Conservation (phyloP, 2,329 filamentous ascomycete genomes). For the Fusarium longipes region DNA sequence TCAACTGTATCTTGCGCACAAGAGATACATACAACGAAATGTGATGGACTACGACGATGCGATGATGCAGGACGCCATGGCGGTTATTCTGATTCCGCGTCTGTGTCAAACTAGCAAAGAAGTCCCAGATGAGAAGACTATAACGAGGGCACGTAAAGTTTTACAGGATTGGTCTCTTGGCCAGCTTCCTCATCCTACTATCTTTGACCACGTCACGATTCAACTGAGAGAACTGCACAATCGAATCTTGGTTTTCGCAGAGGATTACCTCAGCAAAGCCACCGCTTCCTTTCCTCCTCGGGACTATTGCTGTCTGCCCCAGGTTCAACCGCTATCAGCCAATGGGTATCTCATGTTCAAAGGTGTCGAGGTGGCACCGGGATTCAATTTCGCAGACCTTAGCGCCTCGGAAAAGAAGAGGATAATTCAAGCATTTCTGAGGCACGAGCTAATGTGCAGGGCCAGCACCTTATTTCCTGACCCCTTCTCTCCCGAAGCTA, state of each 20-base stretch:
- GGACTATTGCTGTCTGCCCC: conserved; percentile 21
- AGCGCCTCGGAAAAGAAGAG: conserved; percentile 1
- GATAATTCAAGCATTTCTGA: conserved; percentile 19
- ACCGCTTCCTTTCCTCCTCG: conserved; percentile 15
- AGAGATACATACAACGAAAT: neutral
- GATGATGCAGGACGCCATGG: conserved; percentile 29
- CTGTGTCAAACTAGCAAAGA: neutral
- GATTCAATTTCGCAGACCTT: conserved; percentile 11
- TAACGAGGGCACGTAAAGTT: neutral
- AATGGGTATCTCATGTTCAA: conserved; percentile 12
- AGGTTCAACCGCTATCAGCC: neutral
- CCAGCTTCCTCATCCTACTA: conserved; percentile 12
- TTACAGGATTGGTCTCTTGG: neutral
- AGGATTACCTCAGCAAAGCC: conserved; percentile 36
- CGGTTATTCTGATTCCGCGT: conserved; percentile 10
- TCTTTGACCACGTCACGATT: neutral
- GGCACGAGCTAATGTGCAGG: conserved; percentile 15
- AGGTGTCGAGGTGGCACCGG: neutral
- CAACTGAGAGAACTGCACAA: neutral
- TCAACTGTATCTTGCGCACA: neutral
- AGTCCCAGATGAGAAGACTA: neutral
- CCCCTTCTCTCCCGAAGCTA: no score
- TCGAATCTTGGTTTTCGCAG: conserved; percentile 14
- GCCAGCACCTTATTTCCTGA: neutral
- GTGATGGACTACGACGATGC: neutral